Evolutionary conservation across 2,329 filamentous ascomycete genomes (phyloP), one percentile per base, ranked within the genome.

Genomic region (Alternaria conjuncta): DNA sequence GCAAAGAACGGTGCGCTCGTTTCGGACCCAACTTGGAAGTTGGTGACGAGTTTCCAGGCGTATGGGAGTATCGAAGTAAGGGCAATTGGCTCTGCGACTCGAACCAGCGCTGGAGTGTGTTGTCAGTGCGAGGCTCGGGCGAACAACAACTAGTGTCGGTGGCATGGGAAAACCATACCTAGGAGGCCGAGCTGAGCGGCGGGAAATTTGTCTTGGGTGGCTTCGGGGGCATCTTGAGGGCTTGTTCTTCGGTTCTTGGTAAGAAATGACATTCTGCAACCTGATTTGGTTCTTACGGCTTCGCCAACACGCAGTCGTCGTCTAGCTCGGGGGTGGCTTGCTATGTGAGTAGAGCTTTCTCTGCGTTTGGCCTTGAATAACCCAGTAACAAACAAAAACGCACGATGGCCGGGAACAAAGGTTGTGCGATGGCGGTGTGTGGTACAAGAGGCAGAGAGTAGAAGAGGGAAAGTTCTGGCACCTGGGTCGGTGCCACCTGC

Each of bases 11-110:
- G 95, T 53, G 94, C 80, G 66, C 80, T 78, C 7, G 75, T 67
- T 55, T 78, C 71, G 55, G 76, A 71, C 47, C 74, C 74, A 63
- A 80, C 71, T 51, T 80, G 60, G 64, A 74, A 82, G 59, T 79
- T 72, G 21, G 76, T 71, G 55, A 79, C 78, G 13, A 81, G 74
- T 59, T 79, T 80, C 76, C 79, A 81, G 20, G 80, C 79, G 63
- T 97, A 97, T 13, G 94, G 94, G 70, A 96, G 96, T 82, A 97
- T 96, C 76, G 93, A 96, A 3, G 94, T 97, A 71, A 97, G 87
- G 53, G 94, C 94, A 74, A 97, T 95, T 20, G 94, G 94, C 81
- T 97, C 94, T 54, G 94, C 93, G 66, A 97, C 88, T 73, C 94
- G 92, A 74, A 97, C 94, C 82, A 97, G 93, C 75, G 94, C 94